Evolutionary conservation across 768 basidiomycete species (phyloP).

Genomic region (Cubamyces lactineus): DNA sequence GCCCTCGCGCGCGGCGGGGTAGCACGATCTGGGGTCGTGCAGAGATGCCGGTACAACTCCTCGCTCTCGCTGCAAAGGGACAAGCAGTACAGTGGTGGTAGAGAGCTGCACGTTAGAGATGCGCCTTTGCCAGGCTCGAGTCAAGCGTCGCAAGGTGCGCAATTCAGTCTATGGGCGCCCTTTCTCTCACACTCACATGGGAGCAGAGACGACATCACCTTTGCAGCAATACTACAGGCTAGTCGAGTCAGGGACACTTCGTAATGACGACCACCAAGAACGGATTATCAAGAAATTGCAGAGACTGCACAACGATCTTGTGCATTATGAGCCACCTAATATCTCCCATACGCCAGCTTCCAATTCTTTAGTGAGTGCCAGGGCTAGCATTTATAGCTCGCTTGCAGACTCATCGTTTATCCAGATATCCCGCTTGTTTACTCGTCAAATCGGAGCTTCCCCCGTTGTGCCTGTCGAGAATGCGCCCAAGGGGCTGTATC

Average conservation of each 20-base stretch:
- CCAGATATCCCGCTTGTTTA: constrained; percentile 38
- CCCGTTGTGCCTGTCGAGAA: constrained; percentile 46
- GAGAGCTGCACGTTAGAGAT: constrained; percentile 2
- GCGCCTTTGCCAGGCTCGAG: background rate
- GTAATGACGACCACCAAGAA: constrained; percentile 82
- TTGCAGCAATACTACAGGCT: constrained; percentile 50
- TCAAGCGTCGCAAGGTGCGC: background rate
- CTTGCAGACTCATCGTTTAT: background rate
- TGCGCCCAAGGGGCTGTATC: constrained; percentile 87
- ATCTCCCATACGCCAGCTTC: constrained; percentile 47
- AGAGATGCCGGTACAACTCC: constrained; percentile 11
- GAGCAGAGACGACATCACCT: constrained; percentile 22
- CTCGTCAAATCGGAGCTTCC: constrained; percentile 24
- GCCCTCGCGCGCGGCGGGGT: constrained; percentile 3
- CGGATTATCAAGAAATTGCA: constrained; percentile 84
- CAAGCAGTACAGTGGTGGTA: background rate
- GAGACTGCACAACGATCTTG: constrained; percentile 71
- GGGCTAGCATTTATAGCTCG: background rate
- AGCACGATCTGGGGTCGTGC: background rate
- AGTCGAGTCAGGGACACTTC: constrained; percentile 55
- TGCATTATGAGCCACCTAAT: constrained; percentile 69
- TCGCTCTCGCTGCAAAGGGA: constrained; percentile 15
- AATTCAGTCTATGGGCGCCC: background rate
- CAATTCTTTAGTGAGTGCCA: constrained; percentile 39
- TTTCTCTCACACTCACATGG: background rate